Evolutionary conservation across 805 yeast genomes (phyloP).

Genomic region (Kluyveromyces siamensis): DNA sequence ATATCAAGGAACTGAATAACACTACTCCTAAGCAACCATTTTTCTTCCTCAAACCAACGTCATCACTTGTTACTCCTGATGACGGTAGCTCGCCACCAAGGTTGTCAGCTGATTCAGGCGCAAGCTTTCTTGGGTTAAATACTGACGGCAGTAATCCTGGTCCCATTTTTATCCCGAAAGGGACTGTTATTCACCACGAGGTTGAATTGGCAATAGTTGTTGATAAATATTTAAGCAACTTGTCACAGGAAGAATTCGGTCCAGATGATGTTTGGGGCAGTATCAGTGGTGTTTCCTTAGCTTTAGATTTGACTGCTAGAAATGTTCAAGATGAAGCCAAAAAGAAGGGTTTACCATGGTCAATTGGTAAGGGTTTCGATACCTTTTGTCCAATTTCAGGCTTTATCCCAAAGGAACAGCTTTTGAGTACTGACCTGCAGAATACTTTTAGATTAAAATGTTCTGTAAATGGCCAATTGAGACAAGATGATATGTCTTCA

Average conservation of each 20-base stretch:
- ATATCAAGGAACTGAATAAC: slow-evolving; percentile 82
- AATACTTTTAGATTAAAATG: slow-evolving; percentile 22
- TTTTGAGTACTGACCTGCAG: slow-evolving; percentile 54
- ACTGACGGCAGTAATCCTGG: slow-evolving; percentile 40
- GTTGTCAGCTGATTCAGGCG: background rate
- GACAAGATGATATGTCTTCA: slow-evolving; percentile 67
- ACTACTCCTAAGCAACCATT: slow-evolving; percentile 78
- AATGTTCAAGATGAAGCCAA: slow-evolving; percentile 94
- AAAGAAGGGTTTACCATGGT: slow-evolving; percentile 92
- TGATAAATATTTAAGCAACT: slow-evolving; percentile 52
- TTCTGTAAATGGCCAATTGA: slow-evolving; percentile 54
- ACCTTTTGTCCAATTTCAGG: slow-evolving; percentile 85
- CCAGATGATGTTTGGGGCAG: slow-evolving; percentile 63
- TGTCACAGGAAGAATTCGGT: slow-evolving; percentile 41
- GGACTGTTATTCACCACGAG: slow-evolving; percentile 80
- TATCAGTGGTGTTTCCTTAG: slow-evolving; percentile 80
- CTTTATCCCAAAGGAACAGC: slow-evolving; percentile 53
- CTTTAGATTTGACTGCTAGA: slow-evolving; percentile 92
- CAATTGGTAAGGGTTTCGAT: slow-evolving; percentile 93
- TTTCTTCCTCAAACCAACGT: slow-evolving; percentile 83
- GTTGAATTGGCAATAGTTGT: slow-evolving; percentile 81
- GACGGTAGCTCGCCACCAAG: background rate
- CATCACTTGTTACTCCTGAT: slow-evolving; percentile 57
- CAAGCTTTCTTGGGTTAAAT: slow-evolving; percentile 18
- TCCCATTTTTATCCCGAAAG: slow-evolving; percentile 75